Evolutionary conservation across 192 early-diverging fungal species (phyloP).

Genomic region (Linnemannia schmuckeri): DNA sequence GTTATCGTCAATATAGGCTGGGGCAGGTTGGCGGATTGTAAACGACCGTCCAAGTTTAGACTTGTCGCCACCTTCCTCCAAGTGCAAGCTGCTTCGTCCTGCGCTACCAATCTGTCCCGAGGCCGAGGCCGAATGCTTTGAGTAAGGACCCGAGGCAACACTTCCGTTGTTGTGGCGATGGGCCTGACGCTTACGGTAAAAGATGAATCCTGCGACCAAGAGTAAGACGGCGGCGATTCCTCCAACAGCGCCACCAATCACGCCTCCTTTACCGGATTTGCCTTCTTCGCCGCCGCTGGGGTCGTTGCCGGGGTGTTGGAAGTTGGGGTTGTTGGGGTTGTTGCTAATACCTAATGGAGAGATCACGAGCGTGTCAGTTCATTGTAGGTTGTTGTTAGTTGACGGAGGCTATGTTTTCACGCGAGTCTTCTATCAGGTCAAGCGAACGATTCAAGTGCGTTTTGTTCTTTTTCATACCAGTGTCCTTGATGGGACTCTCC

Average conservation of each 20-base stretch:
- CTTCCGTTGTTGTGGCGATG: background rate
- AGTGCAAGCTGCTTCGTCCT: background rate
- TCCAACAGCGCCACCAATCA: background rate
- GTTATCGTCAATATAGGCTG: constrained; percentile 24
- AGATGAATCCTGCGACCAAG: constrained; percentile 7
- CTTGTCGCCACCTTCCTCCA: background rate
- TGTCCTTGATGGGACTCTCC: constrained; percentile 10
- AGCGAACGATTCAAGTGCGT: background rate
- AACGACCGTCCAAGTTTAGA: constrained; percentile 36
- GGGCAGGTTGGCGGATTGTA: constrained; percentile 36
- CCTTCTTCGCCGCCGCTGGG: background rate
- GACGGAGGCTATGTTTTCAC: background rate
- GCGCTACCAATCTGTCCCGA: background rate
- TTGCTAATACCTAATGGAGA: constrained; percentile 7
- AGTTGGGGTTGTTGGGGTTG: constrained; percentile 27
- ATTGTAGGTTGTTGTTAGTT: background rate
- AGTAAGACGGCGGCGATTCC: background rate
- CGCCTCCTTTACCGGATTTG: background rate
- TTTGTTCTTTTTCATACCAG: constrained; percentile 6
- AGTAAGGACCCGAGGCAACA: background rate
- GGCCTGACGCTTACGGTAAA: constrained; percentile 5
- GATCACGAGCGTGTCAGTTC: background rate
- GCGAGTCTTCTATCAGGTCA: background rate
- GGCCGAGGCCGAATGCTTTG: background rate
- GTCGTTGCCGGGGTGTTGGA: background rate